A percentile compares a stretch with the other conserved stretches of the same genome.
Conservation (phyloP, 2,329 filamentous ascomycete species). For the Westerdykella aurantiaca region DNA sequence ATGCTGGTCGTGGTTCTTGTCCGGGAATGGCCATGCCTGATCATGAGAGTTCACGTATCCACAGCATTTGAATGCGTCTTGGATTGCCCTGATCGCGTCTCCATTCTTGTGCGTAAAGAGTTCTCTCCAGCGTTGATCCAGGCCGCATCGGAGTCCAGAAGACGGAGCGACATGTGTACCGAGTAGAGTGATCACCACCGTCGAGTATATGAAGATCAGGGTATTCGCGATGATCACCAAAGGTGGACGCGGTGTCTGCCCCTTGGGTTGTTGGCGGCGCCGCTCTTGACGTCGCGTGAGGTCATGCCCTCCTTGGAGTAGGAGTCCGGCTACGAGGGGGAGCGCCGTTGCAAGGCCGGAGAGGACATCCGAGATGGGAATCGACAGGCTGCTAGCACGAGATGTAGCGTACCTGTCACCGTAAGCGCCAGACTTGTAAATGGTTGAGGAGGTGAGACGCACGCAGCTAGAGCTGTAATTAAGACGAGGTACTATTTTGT, state of each 20-base stretch:
- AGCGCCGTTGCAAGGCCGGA: conserved; percentile 39
- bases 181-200: conserved; percentile 42
- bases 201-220: conserved; percentile 38
- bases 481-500: conserved; percentile 37
- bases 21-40: conserved; percentile 58
- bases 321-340: conserved; percentile 40
- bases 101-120: conserved; percentile 51
- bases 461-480: conserved; percentile 38
- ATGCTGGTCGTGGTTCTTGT: conserved; percentile 22
- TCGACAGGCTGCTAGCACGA: conserved; percentile 29
- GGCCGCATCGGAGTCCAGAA: conserved; percentile 45
- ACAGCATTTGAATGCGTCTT: conserved; percentile 62
- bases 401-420: conserved; percentile 25
- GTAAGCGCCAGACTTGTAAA: conserved; percentile 6
- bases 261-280: conserved; percentile 22
- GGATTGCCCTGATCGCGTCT: conserved; percentile 52
- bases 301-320: conserved; percentile 37
- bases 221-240: conserved; percentile 37
- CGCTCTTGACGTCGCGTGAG: conserved; percentile 30
- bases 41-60: conserved; percentile 56
- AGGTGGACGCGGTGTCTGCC: conserved; percentile 29
- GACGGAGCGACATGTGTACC: conserved; percentile 40
- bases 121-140: conserved; percentile 53
- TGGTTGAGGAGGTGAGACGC: conserved; percentile 3
- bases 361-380: conserved; percentile 41